These are phyloP conservation scores for Saraca asoca DNA, from an alignment of 331 rosid genomes.

Conservation along the genomic window DNA sequence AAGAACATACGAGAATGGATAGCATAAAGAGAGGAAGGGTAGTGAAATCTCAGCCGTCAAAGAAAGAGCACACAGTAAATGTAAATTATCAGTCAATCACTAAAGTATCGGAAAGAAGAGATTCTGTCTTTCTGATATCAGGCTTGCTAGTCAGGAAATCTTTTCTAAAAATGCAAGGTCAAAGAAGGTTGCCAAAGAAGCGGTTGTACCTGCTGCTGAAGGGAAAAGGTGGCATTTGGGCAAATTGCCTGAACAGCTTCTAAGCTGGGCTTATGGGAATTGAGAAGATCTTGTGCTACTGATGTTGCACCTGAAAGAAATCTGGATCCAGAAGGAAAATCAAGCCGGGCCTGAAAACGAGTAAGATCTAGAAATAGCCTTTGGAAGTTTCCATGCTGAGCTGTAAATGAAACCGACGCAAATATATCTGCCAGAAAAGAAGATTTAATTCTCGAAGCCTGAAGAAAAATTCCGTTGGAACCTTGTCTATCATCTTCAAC, in stretches of 20 bases:
- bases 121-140: background rate
- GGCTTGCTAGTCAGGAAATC: constrained; percentile 14
- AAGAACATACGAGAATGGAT: background rate
- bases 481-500: constrained; percentile 46
- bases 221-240: constrained; percentile 67
- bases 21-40: background rate
- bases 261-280: constrained; percentile 60
- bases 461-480: constrained; percentile 48
- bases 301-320: constrained; percentile 69
- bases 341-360: constrained; percentile 70
- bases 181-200: constrained; percentile 26
- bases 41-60: background rate
- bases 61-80: background rate
- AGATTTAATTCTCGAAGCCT: constrained; percentile 56
- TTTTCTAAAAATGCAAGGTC: constrained; percentile 6
- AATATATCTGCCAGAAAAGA: constrained; percentile 65
- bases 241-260: constrained; percentile 64
- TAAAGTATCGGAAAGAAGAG: background rate
- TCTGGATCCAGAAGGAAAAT: constrained; percentile 77
- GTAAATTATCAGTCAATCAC: too few species aligned
- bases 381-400: constrained; percentile 86
- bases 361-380: constrained; percentile 69
- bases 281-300: constrained; percentile 62
- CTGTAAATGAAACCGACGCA: constrained; percentile 70
- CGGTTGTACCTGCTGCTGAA: constrained; percentile 88